Base-by-base conservation (phyloP, 345 rosid genomes). In the Euphorbia tirucalli region DNA sequence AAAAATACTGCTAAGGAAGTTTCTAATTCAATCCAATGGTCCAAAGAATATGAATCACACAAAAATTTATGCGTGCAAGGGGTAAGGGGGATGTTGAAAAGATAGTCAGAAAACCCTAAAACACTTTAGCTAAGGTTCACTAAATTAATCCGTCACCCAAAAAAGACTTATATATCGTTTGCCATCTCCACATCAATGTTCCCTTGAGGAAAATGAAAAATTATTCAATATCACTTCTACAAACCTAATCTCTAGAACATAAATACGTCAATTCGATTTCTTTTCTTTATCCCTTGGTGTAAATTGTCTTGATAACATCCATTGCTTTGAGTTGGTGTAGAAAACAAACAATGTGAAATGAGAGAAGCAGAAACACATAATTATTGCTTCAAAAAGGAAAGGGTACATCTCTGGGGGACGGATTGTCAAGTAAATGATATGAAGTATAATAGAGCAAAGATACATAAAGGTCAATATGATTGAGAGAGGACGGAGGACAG, bases 281-380 rank as follows among this genome's bases (percentile, higher is more conserved):
- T 85, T 85, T 75, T 74, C 74, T 73, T 80, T 78, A 49, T 66
- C 80, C 11, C 54, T 48, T 1, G 83, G 74, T 56, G 71, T 27
- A 55, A 69, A 61, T 54, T 58, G 78, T 68, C 77, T 76, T 0
- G 86, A 70, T 59, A 85, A 66, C 81, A 62, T 78, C 93, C 95
- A 87, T 54, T 89, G 97, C 70, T 72, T 85, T 57, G 68, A 74
- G 77, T 89, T 89, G 55, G 90, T 74, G 78, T 85, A 75, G 49
- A 86, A 4, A 25, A 86, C 75, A 69, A 87, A 86, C 65, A 72
- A 24, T 15, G 72, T 0, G 64, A 91, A 88, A 61, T 78, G 87
- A 37, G 81, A 78, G 83, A 91, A 88, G 81, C 95, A 91, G 32
- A 87, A 76, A 75, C 78, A 82, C 95, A 89, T 87, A 73, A 91